A percentile compares a stretch with the other conserved stretches of the same genome.
phyloP scores from a whole-genome alignment of 176 grass and related monocot species.

The Chrysopogon serrulatus region DNA sequence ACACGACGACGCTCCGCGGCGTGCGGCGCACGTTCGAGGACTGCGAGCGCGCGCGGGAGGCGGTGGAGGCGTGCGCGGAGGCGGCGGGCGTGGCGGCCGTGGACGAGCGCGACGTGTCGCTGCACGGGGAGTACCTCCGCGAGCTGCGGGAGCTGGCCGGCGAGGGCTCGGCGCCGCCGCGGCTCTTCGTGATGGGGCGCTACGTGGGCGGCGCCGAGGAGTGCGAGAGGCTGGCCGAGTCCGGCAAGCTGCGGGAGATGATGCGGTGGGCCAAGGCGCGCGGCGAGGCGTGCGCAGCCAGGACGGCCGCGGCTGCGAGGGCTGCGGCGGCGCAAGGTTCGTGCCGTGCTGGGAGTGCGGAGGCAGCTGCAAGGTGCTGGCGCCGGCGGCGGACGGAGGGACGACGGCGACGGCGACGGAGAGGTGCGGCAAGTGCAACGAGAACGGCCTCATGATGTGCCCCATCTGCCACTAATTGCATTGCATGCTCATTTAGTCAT shows the following conservation, averaged over 20 bases:
- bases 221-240: constrained; percentile 47
- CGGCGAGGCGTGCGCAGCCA: constrained; percentile 31
- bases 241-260: constrained; percentile 69
- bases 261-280: constrained; percentile 61
- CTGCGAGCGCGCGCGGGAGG: constrained; percentile 67
- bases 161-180: constrained; percentile 48
- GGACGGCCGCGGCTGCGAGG: constrained; percentile 62
- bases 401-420: not conserved
- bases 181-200: constrained; percentile 69
- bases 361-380: constrained; percentile 77
- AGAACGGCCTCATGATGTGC: constrained; percentile 87
- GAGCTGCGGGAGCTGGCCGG: constrained; percentile 69
- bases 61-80: constrained; percentile 55
- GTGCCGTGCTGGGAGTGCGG: constrained; percentile 85
- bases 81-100: constrained; percentile 33
- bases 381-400: constrained; percentile 25
- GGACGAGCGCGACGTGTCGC: constrained; percentile 80
- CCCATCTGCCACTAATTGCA: constrained; percentile 71
- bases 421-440: constrained; percentile 79
- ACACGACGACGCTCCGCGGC: constrained; percentile 86
- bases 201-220: constrained; percentile 79
- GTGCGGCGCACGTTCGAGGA: constrained; percentile 94
- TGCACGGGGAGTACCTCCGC: constrained; percentile 74
- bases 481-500: not conserved
- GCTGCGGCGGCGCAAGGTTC: constrained; percentile 77